Conservation (phyloP, 371 early-diverging fungal genomes). For the Rhizopus arrhizus region DNA sequence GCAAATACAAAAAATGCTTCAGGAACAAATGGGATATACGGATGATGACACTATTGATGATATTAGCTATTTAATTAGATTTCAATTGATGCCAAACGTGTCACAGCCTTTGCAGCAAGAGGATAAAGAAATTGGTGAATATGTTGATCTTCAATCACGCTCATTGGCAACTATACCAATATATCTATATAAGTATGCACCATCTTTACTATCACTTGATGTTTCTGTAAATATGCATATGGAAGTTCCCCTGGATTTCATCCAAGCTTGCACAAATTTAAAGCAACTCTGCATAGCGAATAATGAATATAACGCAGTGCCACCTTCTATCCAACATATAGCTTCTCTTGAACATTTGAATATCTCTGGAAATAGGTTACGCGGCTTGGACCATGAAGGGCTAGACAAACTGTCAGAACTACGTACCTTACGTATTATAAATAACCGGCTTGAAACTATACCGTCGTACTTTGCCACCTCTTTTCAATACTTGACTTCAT, state of each 20-base stretch:
- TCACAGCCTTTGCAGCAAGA: conserved; percentile 44
- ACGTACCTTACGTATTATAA: conserved; percentile 59
- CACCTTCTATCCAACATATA: conserved; percentile 58
- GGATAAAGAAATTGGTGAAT: conserved; percentile 39
- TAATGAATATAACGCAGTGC: conserved; percentile 64
- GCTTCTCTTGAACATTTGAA: conserved; percentile 66
- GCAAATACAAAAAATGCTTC: conserved; percentile 60
- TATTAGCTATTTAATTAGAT: conserved; percentile 76
- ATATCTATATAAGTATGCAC: conserved; percentile 63
- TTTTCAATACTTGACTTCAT: conserved; percentile 58
- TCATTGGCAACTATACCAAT: conserved; percentile 76
- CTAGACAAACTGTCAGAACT: conserved; percentile 62
- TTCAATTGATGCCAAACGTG: conserved; percentile 69
- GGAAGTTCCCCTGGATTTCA: conserved; percentile 71
- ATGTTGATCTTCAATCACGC: conserved; percentile 66
- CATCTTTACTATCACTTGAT: conserved; percentile 64
- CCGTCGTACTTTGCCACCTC: conserved; percentile 56
- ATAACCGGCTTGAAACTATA: conserved; percentile 69
- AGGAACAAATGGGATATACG: conserved; percentile 77
- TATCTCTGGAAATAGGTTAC: conserved; percentile 75
- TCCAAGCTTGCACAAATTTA: conserved; percentile 63
- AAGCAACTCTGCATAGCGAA: conserved; percentile 65
- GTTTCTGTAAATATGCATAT: conserved; percentile 69
- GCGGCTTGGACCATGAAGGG: conserved; percentile 55
- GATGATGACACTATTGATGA: conserved; percentile 72